These are phyloP conservation scores for Crithidia mellificae DNA, from an alignment of 208 protist genomes.

Conservation along the genomic window DNA sequence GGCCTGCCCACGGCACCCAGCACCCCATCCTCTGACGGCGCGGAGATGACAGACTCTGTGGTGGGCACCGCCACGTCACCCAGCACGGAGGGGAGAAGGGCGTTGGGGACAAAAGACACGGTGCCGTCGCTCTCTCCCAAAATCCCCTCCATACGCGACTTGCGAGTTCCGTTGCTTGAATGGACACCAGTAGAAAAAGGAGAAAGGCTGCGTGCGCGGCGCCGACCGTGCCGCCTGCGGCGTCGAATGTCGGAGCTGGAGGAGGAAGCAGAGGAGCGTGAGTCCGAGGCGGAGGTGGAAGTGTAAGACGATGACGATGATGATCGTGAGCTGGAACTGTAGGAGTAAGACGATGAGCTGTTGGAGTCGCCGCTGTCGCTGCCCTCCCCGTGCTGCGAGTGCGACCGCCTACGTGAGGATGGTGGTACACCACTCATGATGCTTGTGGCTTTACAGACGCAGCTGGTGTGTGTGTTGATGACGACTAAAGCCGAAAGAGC, in stretches of 20 bases:
- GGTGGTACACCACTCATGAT: constrained; percentile 10
- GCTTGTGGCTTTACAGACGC: background rate
- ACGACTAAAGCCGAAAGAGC: background rate
- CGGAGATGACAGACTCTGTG: background rate
- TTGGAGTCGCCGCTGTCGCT: constrained; percentile 8
- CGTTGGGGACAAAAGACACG: background rate
- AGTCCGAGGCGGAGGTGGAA: too few species aligned
- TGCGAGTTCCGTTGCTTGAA: background rate
- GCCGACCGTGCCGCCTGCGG: constrained; percentile 6
- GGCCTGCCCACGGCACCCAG: constrained; percentile 29
- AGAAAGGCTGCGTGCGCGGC: constrained; percentile 20
- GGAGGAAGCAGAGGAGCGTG: constrained; percentile 2
- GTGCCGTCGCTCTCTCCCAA: constrained; percentile 7
- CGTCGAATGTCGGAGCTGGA: background rate
- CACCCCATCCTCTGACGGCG: background rate
- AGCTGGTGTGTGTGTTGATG: background rate
- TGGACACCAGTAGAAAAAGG: background rate
- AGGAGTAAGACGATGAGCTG: constrained; percentile 21
- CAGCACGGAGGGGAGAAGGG: background rate
- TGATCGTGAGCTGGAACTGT: constrained; percentile 11
- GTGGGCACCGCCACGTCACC: background rate
- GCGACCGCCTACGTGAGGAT: background rate
- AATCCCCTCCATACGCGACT: constrained; percentile 16
- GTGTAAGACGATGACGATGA: constrained; percentile 16
- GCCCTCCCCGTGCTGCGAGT: background rate